Evolutionary conservation across 768 basidiomycete species (phyloP).

Genomic region (Lentinula raphanica): DNA sequence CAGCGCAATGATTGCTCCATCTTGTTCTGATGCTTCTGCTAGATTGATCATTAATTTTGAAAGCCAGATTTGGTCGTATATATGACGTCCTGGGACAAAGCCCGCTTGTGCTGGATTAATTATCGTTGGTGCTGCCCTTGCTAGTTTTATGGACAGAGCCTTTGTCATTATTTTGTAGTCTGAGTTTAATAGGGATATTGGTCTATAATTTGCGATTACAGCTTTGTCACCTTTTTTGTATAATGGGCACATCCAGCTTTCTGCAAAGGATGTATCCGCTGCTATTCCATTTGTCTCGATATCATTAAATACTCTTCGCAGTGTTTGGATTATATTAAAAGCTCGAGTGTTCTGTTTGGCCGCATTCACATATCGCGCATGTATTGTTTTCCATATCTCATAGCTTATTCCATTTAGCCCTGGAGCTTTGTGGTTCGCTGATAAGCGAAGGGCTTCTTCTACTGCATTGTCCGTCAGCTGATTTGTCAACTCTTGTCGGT

Average conservation of each 20-base stretch:
- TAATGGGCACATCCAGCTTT: constrained; percentile 22
- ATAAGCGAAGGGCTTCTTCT: background rate
- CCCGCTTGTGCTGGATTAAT: constrained; percentile 24
- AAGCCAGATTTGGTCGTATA: constrained; percentile 15
- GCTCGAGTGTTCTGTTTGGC: background rate
- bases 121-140: constrained; percentile 6
- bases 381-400: constrained; percentile 11
- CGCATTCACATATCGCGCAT: background rate
- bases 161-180: constrained; percentile 17
- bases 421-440: constrained; percentile 3
- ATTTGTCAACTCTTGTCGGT: background rate
- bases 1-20: constrained; percentile 7
- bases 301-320: constrained; percentile 10
- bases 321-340: constrained; percentile 7
- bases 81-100: constrained; percentile 13
- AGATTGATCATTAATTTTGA: constrained; percentile 9
- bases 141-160: constrained; percentile 12
- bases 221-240: constrained; percentile 26
- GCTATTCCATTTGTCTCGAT: constrained; percentile 11
- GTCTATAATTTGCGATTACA: constrained; percentile 18
- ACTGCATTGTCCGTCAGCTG: constrained; percentile 6
- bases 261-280: constrained; percentile 2
- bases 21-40: constrained; percentile 6
- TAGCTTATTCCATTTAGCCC: constrained; percentile 16
- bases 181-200: constrained; percentile 16